Conservation (phyloP, 129 eudicot species). For the Lonicera japonica region DNA sequence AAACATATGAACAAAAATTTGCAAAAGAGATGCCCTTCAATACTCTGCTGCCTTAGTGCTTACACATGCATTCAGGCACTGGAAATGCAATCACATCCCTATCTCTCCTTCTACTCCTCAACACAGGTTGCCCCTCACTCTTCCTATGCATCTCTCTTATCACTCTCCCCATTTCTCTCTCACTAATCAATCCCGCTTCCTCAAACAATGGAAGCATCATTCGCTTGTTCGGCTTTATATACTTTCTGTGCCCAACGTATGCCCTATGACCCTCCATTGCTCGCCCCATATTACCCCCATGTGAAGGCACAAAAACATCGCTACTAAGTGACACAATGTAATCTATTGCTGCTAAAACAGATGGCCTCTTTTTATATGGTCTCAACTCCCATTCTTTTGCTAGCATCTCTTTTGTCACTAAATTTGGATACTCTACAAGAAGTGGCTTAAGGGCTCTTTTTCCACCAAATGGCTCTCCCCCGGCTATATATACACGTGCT, state of each 20-base stretch:
- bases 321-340: constrained; percentile 59
- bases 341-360: constrained; percentile 57
- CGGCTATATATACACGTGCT: constrained; percentile 50
- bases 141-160: constrained; percentile 29
- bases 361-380: constrained; percentile 32
- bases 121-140: constrained; percentile 51
- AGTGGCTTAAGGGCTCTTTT: constrained; percentile 37
- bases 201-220: constrained; percentile 29
- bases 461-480: constrained; percentile 57
- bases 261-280: constrained; percentile 83
- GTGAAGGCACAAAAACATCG: constrained; percentile 58
- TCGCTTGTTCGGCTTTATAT: constrained; percentile 46
- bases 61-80: constrained; percentile 81
- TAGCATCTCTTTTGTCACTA: constrained; percentile 44
- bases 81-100: constrained; percentile 63
- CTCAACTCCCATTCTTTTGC: constrained; percentile 45
- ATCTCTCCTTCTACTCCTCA: constrained; percentile 42
- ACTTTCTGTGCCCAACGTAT: constrained; percentile 63
- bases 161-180: constrained; percentile 9
- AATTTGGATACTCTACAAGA: constrained; percentile 30
- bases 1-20: no score
- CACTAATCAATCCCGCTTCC: constrained; percentile 7
- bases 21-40: no score
- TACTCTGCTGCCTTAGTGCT: constrained; percentile 15
- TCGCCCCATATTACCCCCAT: constrained; percentile 57